Conservation (phyloP, 805 yeast species). For the Candida michaelii region DNA sequence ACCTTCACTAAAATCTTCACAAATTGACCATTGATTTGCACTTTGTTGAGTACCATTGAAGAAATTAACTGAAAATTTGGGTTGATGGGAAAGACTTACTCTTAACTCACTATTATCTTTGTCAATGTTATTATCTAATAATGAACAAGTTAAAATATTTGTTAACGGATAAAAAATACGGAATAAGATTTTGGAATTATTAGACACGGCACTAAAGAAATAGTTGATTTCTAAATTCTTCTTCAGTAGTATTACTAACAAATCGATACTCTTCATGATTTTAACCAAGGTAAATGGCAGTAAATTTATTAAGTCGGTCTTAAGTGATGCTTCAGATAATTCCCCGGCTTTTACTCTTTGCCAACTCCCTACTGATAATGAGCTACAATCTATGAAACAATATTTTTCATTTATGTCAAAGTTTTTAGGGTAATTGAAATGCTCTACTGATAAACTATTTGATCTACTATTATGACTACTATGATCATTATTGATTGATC, state of each 20-base stretch:
- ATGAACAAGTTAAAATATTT: slow-evolving; percentile 58
- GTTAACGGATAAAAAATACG: slow-evolving; percentile 70
- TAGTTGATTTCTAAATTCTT: slow-evolving; percentile 73
- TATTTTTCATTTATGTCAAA: slow-evolving; percentile 61
- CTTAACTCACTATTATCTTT: slow-evolving; percentile 48
- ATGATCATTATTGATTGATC: slow-evolving; percentile 8
- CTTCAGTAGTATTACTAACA: slow-evolving; percentile 67
- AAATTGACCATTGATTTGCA: slow-evolving; percentile 71
- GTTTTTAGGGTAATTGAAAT: slow-evolving; percentile 28
- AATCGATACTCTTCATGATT: slow-evolving; percentile 67
- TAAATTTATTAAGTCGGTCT: slow-evolving; percentile 52
- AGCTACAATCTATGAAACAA: slow-evolving; percentile 63
- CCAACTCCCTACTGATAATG: slow-evolving; percentile 78
- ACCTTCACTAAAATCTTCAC: slow-evolving; percentile 83
- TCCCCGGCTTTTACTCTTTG: slow-evolving; percentile 71
- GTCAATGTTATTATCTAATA: slow-evolving; percentile 47
- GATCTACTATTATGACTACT: slow-evolving; percentile 21
- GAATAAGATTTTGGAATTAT: slow-evolving; percentile 65
- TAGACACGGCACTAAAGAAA: slow-evolving; percentile 72
- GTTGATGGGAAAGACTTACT: slow-evolving; percentile 55
- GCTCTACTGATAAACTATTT: slow-evolving; percentile 17
- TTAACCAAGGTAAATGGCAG: slow-evolving; percentile 66
- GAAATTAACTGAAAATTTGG: slow-evolving; percentile 78
- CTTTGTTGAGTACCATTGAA: slow-evolving; percentile 52
- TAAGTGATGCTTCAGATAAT: slow-evolving; percentile 38